Evolutionary conservation across 2,329 filamentous ascomycete species (phyloP).

Genomic region (Colletotrichum plurivorum): DNA sequence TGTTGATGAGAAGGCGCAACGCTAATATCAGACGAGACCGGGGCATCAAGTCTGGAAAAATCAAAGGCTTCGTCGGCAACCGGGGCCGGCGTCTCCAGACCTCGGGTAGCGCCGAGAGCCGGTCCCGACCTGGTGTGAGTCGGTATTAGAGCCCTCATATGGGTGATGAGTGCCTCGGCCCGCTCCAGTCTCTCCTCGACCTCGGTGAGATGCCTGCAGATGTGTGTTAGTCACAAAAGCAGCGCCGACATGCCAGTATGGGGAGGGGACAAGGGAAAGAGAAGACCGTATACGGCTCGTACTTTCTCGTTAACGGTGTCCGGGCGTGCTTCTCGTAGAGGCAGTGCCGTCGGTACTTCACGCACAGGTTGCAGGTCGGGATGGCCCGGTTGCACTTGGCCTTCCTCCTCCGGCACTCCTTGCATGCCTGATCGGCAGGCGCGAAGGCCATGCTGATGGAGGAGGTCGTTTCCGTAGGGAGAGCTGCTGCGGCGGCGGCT

Average conservation of each 20-base stretch:
- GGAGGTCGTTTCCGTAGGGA: constrained; percentile 18
- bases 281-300: constrained; percentile 36
- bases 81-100: not conserved
- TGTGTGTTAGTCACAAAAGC: constrained; percentile 27
- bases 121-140: constrained; percentile 43
- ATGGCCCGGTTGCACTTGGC: constrained; percentile 55
- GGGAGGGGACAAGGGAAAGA: no score
- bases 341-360: constrained; percentile 60
- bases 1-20: not conserved
- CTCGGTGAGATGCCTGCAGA: constrained; percentile 55
- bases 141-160: constrained; percentile 48
- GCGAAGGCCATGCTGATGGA: constrained; percentile 41
- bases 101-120: not conserved
- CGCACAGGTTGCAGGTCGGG: constrained; percentile 56
- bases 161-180: constrained; percentile 49
- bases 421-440: constrained; percentile 54
- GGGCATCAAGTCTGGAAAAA: constrained; percentile 13
- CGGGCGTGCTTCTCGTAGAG: constrained; percentile 63
- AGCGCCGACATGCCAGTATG: not conserved
- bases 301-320: constrained; percentile 63
- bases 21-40: not conserved
- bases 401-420: constrained; percentile 57
- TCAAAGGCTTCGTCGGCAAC: constrained; percentile 5
- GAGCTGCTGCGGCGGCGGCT: not conserved
- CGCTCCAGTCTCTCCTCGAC: constrained; percentile 58